A percentile compares a stretch with the other conserved stretches of the same genome.
These are phyloP conservation scores for Arthromyces matolae DNA, from an alignment of 768 basidiomycete genomes.

Conservation along the genomic window DNA sequence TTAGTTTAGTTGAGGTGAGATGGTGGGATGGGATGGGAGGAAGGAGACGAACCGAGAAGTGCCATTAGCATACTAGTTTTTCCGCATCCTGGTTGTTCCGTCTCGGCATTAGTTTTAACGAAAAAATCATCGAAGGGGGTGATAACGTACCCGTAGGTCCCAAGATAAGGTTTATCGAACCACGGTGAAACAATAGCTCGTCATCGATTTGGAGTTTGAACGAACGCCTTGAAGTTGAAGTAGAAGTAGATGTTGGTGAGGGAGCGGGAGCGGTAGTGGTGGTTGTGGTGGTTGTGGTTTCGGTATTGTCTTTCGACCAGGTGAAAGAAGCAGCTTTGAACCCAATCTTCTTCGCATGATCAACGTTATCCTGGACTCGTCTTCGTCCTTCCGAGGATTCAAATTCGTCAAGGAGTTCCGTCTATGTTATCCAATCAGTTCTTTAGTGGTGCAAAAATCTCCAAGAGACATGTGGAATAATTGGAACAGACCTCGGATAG, in stretches of 20 bases:
- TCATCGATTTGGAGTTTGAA: conserved; percentile 49
- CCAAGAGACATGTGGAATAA: neutral
- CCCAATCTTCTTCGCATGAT: conserved; percentile 35
- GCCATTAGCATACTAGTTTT: conserved; percentile 69
- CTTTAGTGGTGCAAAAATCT: too few relatives aligned
- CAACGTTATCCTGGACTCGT: too few relatives aligned
- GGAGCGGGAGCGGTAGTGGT: too few relatives aligned
- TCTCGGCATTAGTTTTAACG: neutral
- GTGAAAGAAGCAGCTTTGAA: conserved; percentile 51
- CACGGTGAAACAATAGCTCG: conserved; percentile 49
- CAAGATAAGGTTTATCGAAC: conserved; percentile 51
- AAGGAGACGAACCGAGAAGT: conserved; percentile 34
- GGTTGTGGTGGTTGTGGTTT: too few relatives aligned
- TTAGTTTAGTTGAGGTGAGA: too few relatives aligned
- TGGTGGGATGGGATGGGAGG: too few relatives aligned
- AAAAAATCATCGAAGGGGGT: neutral
- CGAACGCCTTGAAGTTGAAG: conserved; percentile 38
- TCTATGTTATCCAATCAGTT: neutral
- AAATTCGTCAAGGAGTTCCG: conserved; percentile 3
- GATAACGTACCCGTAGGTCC: conserved; percentile 46
- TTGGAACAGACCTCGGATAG: conserved; percentile 29
- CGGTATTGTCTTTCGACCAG: conserved; percentile 42
- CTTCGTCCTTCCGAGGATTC: neutral
- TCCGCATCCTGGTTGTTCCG: conserved; percentile 24
- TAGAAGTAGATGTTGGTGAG: too few relatives aligned